Conservation (phyloP, 352 stramenopile species). For the Phytophthora pseudosyringae region DNA sequence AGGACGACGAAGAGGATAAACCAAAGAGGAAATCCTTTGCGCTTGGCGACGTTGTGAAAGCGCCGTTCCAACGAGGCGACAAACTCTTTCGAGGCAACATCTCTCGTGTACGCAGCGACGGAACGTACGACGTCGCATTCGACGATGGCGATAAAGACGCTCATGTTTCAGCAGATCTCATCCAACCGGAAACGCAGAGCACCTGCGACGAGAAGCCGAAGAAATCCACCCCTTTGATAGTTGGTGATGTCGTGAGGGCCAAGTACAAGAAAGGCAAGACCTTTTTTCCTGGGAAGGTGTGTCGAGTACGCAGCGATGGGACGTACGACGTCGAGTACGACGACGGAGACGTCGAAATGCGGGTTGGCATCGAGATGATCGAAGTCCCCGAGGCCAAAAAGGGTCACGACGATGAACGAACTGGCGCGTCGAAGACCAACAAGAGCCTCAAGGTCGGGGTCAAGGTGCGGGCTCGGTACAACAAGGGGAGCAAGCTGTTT, state of each 20-base stretch:
- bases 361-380: conserved; percentile 33
- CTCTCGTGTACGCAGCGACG: conserved; percentile 44
- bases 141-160: conserved; percentile 47
- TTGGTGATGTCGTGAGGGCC: conserved; percentile 49
- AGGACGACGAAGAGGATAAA: conserved; percentile 20
- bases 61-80: conserved; percentile 44
- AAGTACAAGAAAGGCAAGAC: conserved; percentile 47
- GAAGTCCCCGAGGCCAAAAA: conserved; percentile 23
- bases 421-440: background rate
- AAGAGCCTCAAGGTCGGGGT: conserved; percentile 38
- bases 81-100: conserved; percentile 55
- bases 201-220: conserved; percentile 33
- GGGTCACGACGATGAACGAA: background rate
- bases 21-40: conserved; percentile 38
- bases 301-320: conserved; percentile 47
- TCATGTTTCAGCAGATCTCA: conserved; percentile 35
- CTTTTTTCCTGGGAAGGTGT: conserved; percentile 52
- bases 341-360: conserved; percentile 56
- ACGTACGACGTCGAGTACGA: conserved; percentile 79
- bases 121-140: conserved; percentile 58
- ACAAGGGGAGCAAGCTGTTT: conserved; percentile 51
- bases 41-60: conserved; percentile 63
- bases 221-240: conserved; percentile 16
- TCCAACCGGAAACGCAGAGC: conserved; percentile 38
- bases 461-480: conserved; percentile 51